Evolutionary conservation across 139 green algal genomes (phyloP).

Genomic region (Pleodorina starrii): DNA sequence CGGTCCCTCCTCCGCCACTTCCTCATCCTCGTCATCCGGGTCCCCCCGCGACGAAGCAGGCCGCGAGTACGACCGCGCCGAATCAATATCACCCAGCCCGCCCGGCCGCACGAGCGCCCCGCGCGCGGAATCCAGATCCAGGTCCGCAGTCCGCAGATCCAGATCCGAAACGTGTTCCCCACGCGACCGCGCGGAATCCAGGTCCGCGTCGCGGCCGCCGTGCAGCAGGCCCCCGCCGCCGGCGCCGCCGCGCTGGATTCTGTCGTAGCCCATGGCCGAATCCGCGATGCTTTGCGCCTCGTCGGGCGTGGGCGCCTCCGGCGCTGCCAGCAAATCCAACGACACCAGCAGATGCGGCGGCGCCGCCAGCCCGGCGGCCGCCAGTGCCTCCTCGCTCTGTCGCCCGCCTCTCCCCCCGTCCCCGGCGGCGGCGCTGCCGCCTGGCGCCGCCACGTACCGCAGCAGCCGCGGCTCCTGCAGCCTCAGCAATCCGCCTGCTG

Average conservation of each 20-base stretch:
- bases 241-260: neutral
- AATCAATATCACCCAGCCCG: constrained; percentile 39
- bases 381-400: neutral
- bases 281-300: constrained; percentile 51
- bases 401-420: neutral
- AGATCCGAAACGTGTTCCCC: neutral
- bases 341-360: neutral
- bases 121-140: constrained; percentile 35
- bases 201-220: constrained; percentile 8
- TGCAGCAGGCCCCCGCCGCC: neutral
- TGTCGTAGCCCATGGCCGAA: constrained; percentile 52
- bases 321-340: neutral
- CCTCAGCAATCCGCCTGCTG: neutral
- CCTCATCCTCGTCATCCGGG: neutral
- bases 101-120: neutral
- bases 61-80: constrained; percentile 30
- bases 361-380: neutral
- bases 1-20: neutral
- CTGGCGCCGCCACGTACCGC: neutral
- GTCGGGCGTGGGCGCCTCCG: neutral
- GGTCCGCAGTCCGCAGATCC: neutral
- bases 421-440: neutral
- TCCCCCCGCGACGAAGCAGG: neutral
- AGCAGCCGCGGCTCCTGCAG: neutral
- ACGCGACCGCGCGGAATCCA: constrained; percentile 28